Base-by-base conservation (phyloP, 108 stramenopile species). In the Cylindrotheca closterium region DNA sequence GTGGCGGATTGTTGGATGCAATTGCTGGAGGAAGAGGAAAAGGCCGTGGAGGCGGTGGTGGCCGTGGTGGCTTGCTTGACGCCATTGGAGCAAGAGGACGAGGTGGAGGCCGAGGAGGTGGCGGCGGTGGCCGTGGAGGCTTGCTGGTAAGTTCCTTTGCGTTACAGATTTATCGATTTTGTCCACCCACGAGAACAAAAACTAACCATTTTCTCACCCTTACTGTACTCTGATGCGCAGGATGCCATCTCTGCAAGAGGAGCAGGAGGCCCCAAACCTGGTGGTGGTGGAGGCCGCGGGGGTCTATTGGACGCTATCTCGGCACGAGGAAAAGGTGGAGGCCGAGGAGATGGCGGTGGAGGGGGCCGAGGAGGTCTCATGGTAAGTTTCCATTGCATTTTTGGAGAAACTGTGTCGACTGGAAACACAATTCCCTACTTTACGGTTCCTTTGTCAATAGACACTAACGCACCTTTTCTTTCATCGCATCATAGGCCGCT, bases 361-460 rank as follows among this genome's bases (percentile, higher is more conserved):
- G 71, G 75, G 33, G 74, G 76, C 28, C 18, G 77, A 67, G 81
- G 81, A 15, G 81, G 81, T n/a, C 56, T 82, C 1, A 48, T 82
- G n/a, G 77, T 42, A 42, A 42, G 37, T n/a, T n/a, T n/a, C n/a
- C n/a, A n/a, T n/a, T 42, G 37, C 37, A 42, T 7, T 15, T 42
- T 42, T 42, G 7, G 37, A 10, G 37, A 10, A 42, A 7, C 7
- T 42, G 7, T 7, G 37, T 42, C 37, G n/a, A n/a, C n/a, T n/a
- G n/a, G n/a, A n/a, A n/a, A n/a, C n/a, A n/a, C n/a, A n/a, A n/a
- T n/a, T n/a, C n/a, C n/a, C n/a, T n/a, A n/a, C n/a, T 42, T 42
- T 42, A 7, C 7, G 37, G 10, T 42, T 42, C 37, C 15, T 42
- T 42, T 42, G 37, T 42, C 15, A 10, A 42, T 42, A 42, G 37